Evolutionary conservation across 495 filamentous ascomycete species (phyloP).

Genomic region (Platismatia glauca): DNA sequence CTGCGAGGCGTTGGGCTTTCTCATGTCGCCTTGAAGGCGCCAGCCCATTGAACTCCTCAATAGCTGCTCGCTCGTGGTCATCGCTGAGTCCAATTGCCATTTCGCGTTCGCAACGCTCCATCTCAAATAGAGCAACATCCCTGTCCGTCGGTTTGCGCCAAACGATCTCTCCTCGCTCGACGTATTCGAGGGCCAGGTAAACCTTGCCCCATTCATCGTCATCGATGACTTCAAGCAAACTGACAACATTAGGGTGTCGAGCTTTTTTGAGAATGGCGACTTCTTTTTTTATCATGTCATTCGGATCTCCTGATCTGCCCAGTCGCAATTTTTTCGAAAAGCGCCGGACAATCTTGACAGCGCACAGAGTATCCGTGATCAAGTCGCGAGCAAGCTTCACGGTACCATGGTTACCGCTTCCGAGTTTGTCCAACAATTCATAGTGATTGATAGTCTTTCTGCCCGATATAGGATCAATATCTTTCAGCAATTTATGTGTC

Average conservation of each 20-base stretch:
- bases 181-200: conserved; percentile 92
- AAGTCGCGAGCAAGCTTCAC: conserved; percentile 85
- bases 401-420: conserved; percentile 91
- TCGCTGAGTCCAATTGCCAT: conserved; percentile 49
- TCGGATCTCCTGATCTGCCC: conserved; percentile 64
- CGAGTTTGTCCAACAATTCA: conserved; percentile 90
- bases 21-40: conserved; percentile 17
- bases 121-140: conserved; percentile 74
- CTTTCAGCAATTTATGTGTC: conserved; percentile 32
- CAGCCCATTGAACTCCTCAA: conserved; percentile 20
- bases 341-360: conserved; percentile 97
- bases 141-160: conserved; percentile 81
- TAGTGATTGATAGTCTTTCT: conserved; percentile 96
- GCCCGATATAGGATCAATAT: conserved; percentile 76
- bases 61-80: conserved; percentile 16
- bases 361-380: conserved; percentile 69
- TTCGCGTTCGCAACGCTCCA: conserved; percentile 65
- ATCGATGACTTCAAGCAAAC: conserved; percentile 92
- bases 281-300: conserved; percentile 93
- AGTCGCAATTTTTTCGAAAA: conserved; percentile 85
- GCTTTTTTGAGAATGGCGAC: conserved; percentile 98
- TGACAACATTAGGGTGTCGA: conserved; percentile 89
- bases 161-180: conserved; percentile 84
- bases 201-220: conserved; percentile 94
- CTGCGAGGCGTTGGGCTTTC: conserved; percentile 21